Evolutionary conservation across 768 basidiomycete species (phyloP), one percentile per base, ranked within the genome.

Genomic region (Pleurotus pulmonarius): DNA sequence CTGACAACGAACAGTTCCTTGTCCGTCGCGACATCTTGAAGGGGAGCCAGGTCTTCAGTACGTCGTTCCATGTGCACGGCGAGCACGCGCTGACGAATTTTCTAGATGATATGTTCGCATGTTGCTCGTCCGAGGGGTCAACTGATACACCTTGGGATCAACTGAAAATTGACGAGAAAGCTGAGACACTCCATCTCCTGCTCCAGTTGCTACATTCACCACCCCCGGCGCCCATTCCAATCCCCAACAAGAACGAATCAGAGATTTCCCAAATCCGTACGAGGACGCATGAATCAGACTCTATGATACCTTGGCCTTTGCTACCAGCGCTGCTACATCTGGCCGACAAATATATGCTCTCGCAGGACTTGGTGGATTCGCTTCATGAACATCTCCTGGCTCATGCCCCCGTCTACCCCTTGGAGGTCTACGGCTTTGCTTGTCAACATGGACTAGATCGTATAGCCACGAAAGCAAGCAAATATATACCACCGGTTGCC

Each of bases 31-130:
- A 70, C 38, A 77, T 78, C 18, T 70, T 89, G 58, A 67, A 68
- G 46, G 74, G 70, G 52, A 88, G 86, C 63, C 77, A 83, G 62
- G 79, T 88, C 57, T 89, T 90, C 61, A 72, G 87, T 87, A 69
- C 56, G 84, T 70, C 16, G 13, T 45, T 34, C 61, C 52, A 25
- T 20, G 49, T 61, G n/a, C 26, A 41, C 29, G 43, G 37, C 18
- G 20, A 55, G 47, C 55, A 52, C 49, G 53, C 29, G 60, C 38
- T 44, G 57, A 46, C 44, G 54, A 26, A 49, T 60, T 40, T 62
- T 26, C 9, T 65, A 88, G 87, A 77, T 24, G 78, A 86, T 64
- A 89, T 90, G 88, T 88, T 90, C 65, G 69, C 74, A 22, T 79
- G 79, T 59, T 87, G 86, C 49, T 53, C 56, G 25, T 18, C 58